Percentiles rank a stretch among this genome's conserved stretches.
Conservation (phyloP, 2,329 filamentous ascomycete genomes). For the Monascus ruber region DNA sequence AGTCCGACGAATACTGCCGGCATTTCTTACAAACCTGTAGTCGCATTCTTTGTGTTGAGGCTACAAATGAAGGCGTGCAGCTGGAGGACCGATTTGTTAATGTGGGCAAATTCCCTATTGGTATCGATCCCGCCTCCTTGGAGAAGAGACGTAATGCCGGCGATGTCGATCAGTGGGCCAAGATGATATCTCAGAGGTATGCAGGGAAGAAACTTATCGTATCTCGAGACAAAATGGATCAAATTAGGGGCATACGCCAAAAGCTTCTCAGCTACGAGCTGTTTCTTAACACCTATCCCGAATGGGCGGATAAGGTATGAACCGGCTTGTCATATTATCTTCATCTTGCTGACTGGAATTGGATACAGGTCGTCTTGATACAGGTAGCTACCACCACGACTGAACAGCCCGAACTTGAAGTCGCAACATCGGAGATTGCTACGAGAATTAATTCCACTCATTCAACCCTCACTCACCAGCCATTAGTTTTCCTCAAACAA, state of each 20-base stretch:
- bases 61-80: constrained; percentile 75
- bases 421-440: constrained; percentile 84
- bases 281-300: constrained; percentile 85
- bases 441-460: constrained; percentile 86
- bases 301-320: constrained; percentile 62
- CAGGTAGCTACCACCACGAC: constrained; percentile 87
- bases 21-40: constrained; percentile 96
- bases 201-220: constrained; percentile 83
- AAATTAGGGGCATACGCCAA: constrained; percentile 82
- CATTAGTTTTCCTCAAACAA: constrained; percentile 86
- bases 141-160: constrained; percentile 57
- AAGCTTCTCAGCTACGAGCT: constrained; percentile 87
- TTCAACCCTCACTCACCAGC: constrained; percentile 83
- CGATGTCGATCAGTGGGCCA: constrained; percentile 68
- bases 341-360: not conserved
- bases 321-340: not conserved
- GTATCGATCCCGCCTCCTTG: constrained; percentile 74
- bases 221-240: constrained; percentile 85
- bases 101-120: constrained; percentile 74
- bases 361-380: constrained; percentile 62
- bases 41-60: constrained; percentile 79
- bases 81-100: constrained; percentile 90
- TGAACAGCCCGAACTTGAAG: constrained; percentile 77
- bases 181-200: constrained; percentile 72
- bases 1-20: constrained; percentile 82